These are phyloP conservation scores for Myxozyma neotropica DNA, from an alignment of 805 yeast species.

Conservation along the genomic window DNA sequence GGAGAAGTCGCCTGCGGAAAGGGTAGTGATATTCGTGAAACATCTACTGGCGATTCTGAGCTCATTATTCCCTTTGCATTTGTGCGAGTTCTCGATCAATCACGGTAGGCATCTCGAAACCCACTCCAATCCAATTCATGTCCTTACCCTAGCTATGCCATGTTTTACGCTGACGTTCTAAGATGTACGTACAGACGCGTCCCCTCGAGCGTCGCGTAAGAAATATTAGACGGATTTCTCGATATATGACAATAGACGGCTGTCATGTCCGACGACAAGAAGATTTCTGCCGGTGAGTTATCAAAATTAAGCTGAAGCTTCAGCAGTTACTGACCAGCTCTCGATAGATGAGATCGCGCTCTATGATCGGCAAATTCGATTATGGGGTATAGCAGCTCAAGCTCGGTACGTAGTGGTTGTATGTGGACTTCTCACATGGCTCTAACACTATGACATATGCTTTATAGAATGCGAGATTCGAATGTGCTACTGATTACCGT, in stretches of 20 bases:
- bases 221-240: too few relatives aligned
- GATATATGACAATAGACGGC: too few relatives aligned
- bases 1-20: neutral
- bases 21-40: slow-evolving; percentile 2
- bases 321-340: neutral
- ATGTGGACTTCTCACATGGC: too few relatives aligned
- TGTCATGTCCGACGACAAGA: slow-evolving; percentile 21
- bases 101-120: neutral
- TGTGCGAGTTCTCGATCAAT: neutral
- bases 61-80: neutral
- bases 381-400: slow-evolving; percentile 97
- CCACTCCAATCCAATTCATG: neutral
- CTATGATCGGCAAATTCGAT: slow-evolving; percentile 90
- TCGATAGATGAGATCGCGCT: slow-evolving; percentile 76
- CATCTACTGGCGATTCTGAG: neutral
- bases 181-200: neutral
- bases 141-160: neutral
- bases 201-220: too few relatives aligned
- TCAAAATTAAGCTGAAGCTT: neutral
- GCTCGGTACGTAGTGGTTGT: slow-evolving; percentile 50
- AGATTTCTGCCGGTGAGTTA: slow-evolving; percentile 27
- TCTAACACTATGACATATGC: neutral
- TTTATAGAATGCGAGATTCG: slow-evolving; percentile 62
- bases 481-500: slow-evolving; percentile 68
- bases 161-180: too few relatives aligned